phyloP scores from a whole-genome alignment of 805 yeast genomes.

The Suhomyces sp. region DNA sequence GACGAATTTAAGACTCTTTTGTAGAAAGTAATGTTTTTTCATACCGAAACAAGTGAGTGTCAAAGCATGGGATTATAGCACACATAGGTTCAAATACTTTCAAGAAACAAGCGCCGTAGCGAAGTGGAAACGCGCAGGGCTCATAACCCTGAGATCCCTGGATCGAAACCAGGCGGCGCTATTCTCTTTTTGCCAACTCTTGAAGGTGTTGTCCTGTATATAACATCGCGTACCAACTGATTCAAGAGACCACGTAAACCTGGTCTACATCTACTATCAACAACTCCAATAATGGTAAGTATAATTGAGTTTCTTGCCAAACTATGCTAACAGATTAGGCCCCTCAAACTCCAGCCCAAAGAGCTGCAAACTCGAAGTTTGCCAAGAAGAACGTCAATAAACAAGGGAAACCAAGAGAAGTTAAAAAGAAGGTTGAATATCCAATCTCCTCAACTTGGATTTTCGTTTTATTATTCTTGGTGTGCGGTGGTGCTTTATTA shows the following conservation, averaged over 20 bases:
- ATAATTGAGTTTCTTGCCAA: background rate
- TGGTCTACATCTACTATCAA: background rate
- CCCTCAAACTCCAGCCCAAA: slow-evolving; percentile 80
- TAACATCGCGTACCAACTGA: background rate
- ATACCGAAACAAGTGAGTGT: background rate
- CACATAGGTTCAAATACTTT: background rate
- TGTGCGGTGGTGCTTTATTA: slow-evolving; percentile 79
- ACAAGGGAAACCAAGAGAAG: slow-evolving; percentile 66
- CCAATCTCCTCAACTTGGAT: slow-evolving; percentile 70
- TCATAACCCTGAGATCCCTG: slow-evolving; percentile 97
- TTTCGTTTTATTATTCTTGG: slow-evolving; percentile 55
- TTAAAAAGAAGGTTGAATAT: slow-evolving; percentile 36
- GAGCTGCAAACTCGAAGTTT: slow-evolving; percentile 81
- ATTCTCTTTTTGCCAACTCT: slow-evolving; percentile 17
- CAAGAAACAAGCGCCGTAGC: slow-evolving; percentile 75
- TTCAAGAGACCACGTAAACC: slow-evolving; percentile 7
- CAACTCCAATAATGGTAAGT: slow-evolving; percentile 10
- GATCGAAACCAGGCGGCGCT: slow-evolving; percentile 97
- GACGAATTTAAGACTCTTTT: background rate
- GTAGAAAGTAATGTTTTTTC: background rate
- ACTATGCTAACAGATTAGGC: slow-evolving; percentile 40
- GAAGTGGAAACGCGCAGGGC: slow-evolving; percentile 99
- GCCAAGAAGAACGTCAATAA: slow-evolving; percentile 69
- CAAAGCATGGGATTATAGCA: background rate
- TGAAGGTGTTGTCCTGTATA: background rate